A percentile compares a stretch with the other conserved stretches of the same genome.
Evolutionary conservation across 176 grass and related monocot genomes (phyloP).

Genomic region (Carex littledalei): DNA sequence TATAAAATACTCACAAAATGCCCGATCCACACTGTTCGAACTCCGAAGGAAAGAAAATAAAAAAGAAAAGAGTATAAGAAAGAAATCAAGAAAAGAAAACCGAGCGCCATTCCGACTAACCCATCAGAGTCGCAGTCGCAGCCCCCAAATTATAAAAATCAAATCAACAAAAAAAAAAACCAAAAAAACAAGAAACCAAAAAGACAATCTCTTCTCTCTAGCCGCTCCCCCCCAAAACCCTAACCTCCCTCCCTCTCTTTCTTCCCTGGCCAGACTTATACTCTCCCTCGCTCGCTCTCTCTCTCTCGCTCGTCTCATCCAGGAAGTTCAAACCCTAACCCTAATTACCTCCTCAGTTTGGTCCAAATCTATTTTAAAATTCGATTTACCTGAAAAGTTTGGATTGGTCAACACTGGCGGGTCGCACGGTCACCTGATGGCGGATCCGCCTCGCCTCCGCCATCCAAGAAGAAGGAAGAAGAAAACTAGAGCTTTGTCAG

Average conservation of each 20-base stretch:
- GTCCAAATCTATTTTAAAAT: constrained; percentile 4
- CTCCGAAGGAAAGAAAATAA: not conserved
- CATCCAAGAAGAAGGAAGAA: constrained; percentile 39
- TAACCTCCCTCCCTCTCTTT: constrained; percentile 25
- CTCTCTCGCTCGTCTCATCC: constrained; percentile 17
- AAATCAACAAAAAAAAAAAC: not conserved
- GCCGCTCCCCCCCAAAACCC: constrained; percentile 48
- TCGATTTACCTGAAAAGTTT: constrained; percentile 23
- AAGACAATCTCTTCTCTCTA: constrained; percentile 18
- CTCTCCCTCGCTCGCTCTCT: not conserved
- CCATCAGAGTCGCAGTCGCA: not conserved
- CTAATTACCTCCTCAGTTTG: not conserved
- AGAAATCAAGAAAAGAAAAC: not conserved
- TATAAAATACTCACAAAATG: not conserved
- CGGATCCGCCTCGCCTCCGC: constrained; percentile 57
- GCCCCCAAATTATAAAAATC: constrained; percentile 14
- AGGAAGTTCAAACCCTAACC: constrained; percentile 31
- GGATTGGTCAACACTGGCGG: constrained; percentile 61
- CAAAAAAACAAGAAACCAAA: not conserved
- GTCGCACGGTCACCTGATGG: constrained; percentile 44
- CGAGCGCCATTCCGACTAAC: not conserved
- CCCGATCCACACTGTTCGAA: not conserved
- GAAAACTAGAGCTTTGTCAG: constrained; percentile 27
- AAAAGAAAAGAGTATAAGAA: not conserved
- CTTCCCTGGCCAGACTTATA: not conserved